Conservation (phyloP, 371 early-diverging fungal species). For the Gilbertella persicaria region DNA sequence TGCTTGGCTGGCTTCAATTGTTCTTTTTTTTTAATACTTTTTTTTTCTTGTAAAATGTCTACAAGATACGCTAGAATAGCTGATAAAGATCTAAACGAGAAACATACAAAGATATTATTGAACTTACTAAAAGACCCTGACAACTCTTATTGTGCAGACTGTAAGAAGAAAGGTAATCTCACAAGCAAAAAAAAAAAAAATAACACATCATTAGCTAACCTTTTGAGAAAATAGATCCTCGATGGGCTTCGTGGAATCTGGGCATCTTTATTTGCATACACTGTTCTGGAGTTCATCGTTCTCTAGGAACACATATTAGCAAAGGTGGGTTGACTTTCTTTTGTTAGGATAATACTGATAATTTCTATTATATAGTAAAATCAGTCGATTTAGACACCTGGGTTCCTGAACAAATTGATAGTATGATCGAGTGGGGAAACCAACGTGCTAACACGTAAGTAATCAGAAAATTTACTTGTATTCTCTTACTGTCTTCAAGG, state of each 20-base stretch:
- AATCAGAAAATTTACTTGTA: background rate
- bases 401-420: slow-evolving; percentile 77
- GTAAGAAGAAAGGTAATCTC: slow-evolving; percentile 65
- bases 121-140: slow-evolving; percentile 60
- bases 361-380: slow-evolving; percentile 53
- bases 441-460: slow-evolving; percentile 58
- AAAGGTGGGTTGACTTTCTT: slow-evolving; percentile 52
- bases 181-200: too few relatives aligned
- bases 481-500: slow-evolving; percentile 6
- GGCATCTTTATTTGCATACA: slow-evolving; percentile 80
- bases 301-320: slow-evolving; percentile 77
- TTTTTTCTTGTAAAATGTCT: too few relatives aligned
- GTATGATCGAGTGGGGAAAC: slow-evolving; percentile 78
- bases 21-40: too few relatives aligned
- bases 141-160: slow-evolving; percentile 74
- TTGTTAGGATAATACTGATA: slow-evolving; percentile 1
- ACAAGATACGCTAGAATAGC: slow-evolving; percentile 67
- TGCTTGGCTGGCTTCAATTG: too few relatives aligned
- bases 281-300: slow-evolving; percentile 78
- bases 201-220: background rate
- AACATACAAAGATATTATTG: slow-evolving; percentile 64
- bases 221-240: slow-evolving; percentile 61
- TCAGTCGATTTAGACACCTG: slow-evolving; percentile 80
- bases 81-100: slow-evolving; percentile 67
- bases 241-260: slow-evolving; percentile 83